Conservation (phyloP, 1,139 yeast genomes). For the Blastobotrys aristatus region DNA sequence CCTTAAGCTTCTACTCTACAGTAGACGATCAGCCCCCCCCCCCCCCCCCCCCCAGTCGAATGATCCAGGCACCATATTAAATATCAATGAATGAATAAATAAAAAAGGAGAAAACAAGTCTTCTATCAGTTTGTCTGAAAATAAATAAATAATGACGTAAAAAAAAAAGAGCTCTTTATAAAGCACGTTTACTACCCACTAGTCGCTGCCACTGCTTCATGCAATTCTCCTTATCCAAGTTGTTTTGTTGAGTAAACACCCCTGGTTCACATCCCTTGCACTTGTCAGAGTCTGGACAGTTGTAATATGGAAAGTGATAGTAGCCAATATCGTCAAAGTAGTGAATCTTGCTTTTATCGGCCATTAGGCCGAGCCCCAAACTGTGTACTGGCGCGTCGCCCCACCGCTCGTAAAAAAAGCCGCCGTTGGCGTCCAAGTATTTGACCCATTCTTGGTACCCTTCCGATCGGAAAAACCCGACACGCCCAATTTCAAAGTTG, state of each 20-base stretch:
- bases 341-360: constrained; percentile 63
- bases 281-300: constrained; percentile 54
- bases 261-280: constrained; percentile 45
- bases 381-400: constrained; percentile 91
- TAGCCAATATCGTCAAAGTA: constrained; percentile 91
- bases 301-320: constrained; percentile 62
- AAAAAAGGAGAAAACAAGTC: too few species aligned
- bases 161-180: neutral
- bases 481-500: constrained; percentile 72
- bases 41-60: too few species aligned
- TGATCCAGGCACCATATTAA: too few species aligned
- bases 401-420: constrained; percentile 85
- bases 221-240: constrained; percentile 62
- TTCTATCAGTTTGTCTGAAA: too few species aligned
- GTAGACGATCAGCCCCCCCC: too few species aligned
- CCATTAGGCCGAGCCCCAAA: constrained; percentile 67
- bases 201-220: constrained; percentile 52
- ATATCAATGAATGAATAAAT: too few species aligned
- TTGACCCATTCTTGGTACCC: constrained; percentile 63
- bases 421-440: constrained; percentile 61
- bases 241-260: constrained; percentile 42
- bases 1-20: too few species aligned
- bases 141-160: neutral
- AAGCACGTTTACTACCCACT: neutral
- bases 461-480: constrained; percentile 69